Base-by-base conservation (phyloP, 257 asterid species). In the Gentiana macrophylla region DNA sequence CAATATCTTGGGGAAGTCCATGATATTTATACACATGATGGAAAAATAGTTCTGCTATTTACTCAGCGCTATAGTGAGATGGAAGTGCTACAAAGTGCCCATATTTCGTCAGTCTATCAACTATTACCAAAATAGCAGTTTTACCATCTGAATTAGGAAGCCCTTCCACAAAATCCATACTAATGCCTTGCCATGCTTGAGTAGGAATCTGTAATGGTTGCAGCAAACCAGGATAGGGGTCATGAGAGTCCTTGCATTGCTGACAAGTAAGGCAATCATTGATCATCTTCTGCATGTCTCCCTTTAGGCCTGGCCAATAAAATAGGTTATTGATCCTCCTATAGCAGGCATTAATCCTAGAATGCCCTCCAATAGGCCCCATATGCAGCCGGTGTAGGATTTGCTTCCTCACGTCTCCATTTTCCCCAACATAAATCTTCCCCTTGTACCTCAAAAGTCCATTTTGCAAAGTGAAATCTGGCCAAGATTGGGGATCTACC, bases 211-310 rank as follows among this genome's bases (percentile, higher is more conserved):
- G 9, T 6, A 54, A 2, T 0, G 34, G 47, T 1, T 12, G 47
- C 0, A n/a, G 2, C 0, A n/a, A 7, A 0, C 35, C 5, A 0
- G 33, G 47, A 0, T 54, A 54, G 0, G 4, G 0, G 8, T 13
- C 8, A n/a, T 10, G 32, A 1, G 9, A 1, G 5, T 13, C 1
- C 8, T n/a, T 1, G 0, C 53, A 5, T 3, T 1, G 9, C 33
- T 13, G 32, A 0, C 3, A 15, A 50, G 7, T 13, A 8, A 13
- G 1, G 7, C 8, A 50, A 4, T 4, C 1, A 5, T 13, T 13
- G 2, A 0, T 50, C 4, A 13, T 13, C 33, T 50, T 0, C 2
- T 50, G 53, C 6, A 5, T 15, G 24, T 15, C 24, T 15, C 24
- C 24, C 24, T 15, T 15, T 15, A 15, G 24, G 24, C 24, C 24